Evolutionary conservation across 2,329 filamentous ascomycete species (phyloP), one percentile per base, ranked within the genome.

Genomic region (Botrytis elliptica): DNA sequence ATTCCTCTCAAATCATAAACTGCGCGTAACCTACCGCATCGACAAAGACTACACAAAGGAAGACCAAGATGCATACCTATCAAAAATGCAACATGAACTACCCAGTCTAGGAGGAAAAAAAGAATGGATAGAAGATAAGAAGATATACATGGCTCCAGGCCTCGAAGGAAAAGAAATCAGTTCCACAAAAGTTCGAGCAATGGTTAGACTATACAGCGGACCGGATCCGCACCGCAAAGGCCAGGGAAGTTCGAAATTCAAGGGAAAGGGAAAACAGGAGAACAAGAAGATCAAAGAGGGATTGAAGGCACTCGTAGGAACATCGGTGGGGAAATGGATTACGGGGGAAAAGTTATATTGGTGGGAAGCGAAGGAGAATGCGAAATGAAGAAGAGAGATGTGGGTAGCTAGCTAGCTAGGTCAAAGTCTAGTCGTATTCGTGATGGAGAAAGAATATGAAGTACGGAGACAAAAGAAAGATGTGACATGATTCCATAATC

Each of bases 1-100:
- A 0, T 92, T 94, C 79, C 90, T 95, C 76, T 82, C 84, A 1
- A 85, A 85, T 20, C 88, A 93, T 71, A 84, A 85, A 73, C 81
- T 95, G 70, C 84, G 89, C 20, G 89, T 94, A 1, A 91, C 88
- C 68, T 86, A 90, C 5, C 89, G 87, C 78, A 87, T 85, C 76
- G 46, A 55, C n/a, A 18, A n/a, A 29, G 49, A 49, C 49, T 20
- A 9, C 16, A 67, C 33, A 9, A 9, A n/a, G 6, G 25, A 52
- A 29, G 25, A 55, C 29, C 65, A 57, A 68, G 36, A 57, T 22
- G 20, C 36, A 18, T 68, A 68, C n/a, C 65, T 68, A n/a, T 68
- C 49, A 10, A 3, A 16, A 6, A 55, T 68, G 18, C 52, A 12
- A 6, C 20, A 9, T 3, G 6, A 40, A 46, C 25, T 68, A 9